A percentile compares a stretch with the other conserved stretches of the same genome.
Evolutionary conservation across 345 rosid species (phyloP).

Genomic region (Ceriops tagal): DNA sequence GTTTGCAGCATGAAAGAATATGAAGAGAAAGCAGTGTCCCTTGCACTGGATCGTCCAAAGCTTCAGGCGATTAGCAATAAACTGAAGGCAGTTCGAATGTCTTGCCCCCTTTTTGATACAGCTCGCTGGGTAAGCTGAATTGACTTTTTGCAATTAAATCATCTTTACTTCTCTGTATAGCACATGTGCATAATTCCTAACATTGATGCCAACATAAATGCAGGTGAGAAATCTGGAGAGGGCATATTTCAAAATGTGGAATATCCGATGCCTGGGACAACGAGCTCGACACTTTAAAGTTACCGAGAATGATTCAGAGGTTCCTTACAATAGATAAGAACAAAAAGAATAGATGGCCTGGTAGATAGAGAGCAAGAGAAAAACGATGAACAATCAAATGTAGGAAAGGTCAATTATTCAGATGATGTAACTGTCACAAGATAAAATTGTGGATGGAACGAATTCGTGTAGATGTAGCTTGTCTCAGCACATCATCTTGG

Average conservation of each 20-base stretch:
- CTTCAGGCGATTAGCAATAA: slow-evolving; percentile 65
- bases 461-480: too few species aligned
- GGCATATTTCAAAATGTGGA: slow-evolving; percentile 95
- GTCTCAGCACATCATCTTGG: too few species aligned
- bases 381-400: not conserved
- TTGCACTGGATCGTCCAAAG: slow-evolving; percentile 67
- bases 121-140: slow-evolving; percentile 73
- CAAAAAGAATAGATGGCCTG: slow-evolving; percentile 1
- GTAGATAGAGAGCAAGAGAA: slow-evolving; percentile 24
- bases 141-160: not conserved
- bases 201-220: slow-evolving; percentile 1
- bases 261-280: slow-evolving; percentile 65
- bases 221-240: slow-evolving; percentile 93
- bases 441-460: too few species aligned
- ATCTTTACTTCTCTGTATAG: not conserved
- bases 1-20: slow-evolving; percentile 75
- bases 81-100: slow-evolving; percentile 64
- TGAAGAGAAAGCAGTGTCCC: slow-evolving; percentile 81
- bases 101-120: slow-evolving; percentile 92
- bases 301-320: slow-evolving; percentile 66
- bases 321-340: slow-evolving; percentile 42
- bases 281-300: slow-evolving; percentile 82
- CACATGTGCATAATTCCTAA: not conserved
- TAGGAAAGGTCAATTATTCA: not conserved
- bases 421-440: slow-evolving; percentile 14